A percentile compares a stretch with the other conserved stretches of the same genome.
Evolutionary conservation across 2,329 filamentous ascomycete genomes (phyloP).

Genomic region (Aspergillus fijiensis): DNA sequence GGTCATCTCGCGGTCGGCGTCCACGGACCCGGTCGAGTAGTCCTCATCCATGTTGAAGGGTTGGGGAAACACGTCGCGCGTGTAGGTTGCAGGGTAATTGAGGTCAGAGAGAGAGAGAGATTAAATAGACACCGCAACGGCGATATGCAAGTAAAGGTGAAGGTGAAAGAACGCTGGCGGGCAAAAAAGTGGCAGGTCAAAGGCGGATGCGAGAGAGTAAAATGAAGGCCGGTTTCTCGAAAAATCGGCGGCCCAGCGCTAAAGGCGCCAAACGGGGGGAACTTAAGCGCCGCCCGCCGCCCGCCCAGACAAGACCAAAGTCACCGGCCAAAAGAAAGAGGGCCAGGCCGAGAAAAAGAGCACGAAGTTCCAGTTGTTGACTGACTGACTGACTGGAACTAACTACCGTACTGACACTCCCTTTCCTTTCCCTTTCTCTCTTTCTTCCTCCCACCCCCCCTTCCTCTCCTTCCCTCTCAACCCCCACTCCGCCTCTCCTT

Average conservation of each 20-base stretch:
- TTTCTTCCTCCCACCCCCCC: constrained; percentile 7
- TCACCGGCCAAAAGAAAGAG: not conserved
- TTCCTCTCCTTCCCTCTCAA: constrained; percentile 2
- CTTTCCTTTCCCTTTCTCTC: constrained; percentile 12
- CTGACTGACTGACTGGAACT: no score
- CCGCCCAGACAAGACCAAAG: constrained; percentile 10
- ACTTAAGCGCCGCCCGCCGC: constrained; percentile 19
- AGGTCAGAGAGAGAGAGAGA: no score
- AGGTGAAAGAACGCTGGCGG: constrained; percentile 11
- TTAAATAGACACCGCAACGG: no score
- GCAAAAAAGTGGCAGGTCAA: constrained; percentile 5
- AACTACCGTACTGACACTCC: not conserved
- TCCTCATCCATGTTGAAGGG: constrained; percentile 40
- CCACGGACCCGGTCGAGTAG: constrained; percentile 34
- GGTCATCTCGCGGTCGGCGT: constrained; percentile 48
- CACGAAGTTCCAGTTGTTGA: not conserved
- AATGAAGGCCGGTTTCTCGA: constrained; percentile 19
- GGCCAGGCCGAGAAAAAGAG: constrained; percentile 20
- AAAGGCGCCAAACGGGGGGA: constrained; percentile 21
- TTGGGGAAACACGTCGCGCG: constrained; percentile 1
- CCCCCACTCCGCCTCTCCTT: not conserved
- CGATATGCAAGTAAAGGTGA: not conserved
- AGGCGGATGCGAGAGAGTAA: constrained; percentile 1
- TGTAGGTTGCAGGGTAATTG: not conserved
- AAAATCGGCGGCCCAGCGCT: constrained; percentile 33